Conservation (phyloP, 345 rosid genomes). For the Viola odorata region DNA sequence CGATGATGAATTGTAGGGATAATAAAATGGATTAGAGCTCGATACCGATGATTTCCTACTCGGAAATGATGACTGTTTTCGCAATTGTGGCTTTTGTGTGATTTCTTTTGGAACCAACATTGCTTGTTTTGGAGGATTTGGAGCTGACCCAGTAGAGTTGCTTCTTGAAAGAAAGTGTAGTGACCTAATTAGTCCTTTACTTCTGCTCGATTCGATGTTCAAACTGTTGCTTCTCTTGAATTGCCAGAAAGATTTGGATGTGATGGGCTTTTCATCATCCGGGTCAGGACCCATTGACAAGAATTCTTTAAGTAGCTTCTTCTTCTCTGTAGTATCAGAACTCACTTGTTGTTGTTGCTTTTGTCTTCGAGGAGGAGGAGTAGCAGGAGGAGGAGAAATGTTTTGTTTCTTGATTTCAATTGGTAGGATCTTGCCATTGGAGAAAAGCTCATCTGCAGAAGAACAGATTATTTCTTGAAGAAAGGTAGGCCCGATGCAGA, state of each 20-base stretch:
- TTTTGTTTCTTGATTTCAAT: constrained; percentile 47
- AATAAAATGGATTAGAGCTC: constrained; percentile 19
- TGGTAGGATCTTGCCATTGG: constrained; percentile 77
- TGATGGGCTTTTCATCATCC: constrained; percentile 29
- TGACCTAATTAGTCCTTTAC: constrained; percentile 56
- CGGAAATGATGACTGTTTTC: constrained; percentile 45
- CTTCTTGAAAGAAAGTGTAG: constrained; percentile 71
- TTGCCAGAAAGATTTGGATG: constrained; percentile 53
- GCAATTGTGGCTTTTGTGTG: constrained; percentile 36
- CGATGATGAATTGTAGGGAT: constrained; percentile 23
- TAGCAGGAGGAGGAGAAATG: background rate
- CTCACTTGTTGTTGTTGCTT: constrained; percentile 19
- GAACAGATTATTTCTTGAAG: constrained; percentile 41
- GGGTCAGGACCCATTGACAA: constrained; percentile 37
- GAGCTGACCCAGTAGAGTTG: constrained; percentile 82
- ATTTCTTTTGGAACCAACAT: constrained; percentile 28
- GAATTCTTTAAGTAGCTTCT: constrained; percentile 78
- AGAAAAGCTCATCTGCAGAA: constrained; percentile 86
- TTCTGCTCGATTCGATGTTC: constrained; percentile 49
- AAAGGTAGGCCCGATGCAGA: constrained; percentile 45
- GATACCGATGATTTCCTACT: constrained; percentile 41
- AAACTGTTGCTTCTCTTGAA: constrained; percentile 83
- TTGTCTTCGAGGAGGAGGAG: background rate
- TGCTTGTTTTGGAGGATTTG: constrained; percentile 40
- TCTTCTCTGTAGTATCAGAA: constrained; percentile 23